Evolutionary conservation across 1,284 basidiomycete genomes (phyloP), one percentile per base, ranked within the genome.

Genomic region (Ustilago xerochloae): DNA sequence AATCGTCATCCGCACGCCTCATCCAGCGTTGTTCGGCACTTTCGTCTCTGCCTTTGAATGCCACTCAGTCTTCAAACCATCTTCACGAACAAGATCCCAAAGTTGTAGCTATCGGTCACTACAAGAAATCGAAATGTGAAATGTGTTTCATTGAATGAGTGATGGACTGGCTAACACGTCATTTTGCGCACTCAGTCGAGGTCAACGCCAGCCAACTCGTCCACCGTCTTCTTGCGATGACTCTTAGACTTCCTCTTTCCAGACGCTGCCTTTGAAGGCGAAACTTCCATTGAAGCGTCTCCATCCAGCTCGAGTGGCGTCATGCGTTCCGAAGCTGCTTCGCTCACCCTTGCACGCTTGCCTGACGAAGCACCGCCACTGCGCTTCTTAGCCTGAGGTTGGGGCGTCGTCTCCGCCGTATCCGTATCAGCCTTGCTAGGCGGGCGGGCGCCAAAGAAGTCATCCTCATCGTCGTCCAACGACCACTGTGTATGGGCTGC

Each of bases 391-490:
- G 30, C 12, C 28, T 61, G 74, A 16, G 59, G 67, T 28, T 73
- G 70, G 18, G 63, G 69, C n/a, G 71, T 73, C 26, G 63, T 66
- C 46, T 78, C 76, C 24, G 61, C 78, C 12, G 69, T 67, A 26
- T 77, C 75, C 4, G 65, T 64, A 20, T 80, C 74, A 4, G 47
- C 56, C 13, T 62, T 64, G 48, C 54, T 60, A 0, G 77, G 77
- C 13, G 78, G 78, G 35, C 75, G 69, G 2, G 78, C 78, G 8
- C 78, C 78, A 28, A 80, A 80, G 41, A 84, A 84, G 73, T 84
- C 82, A 63, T 84, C 82, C 49, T 84, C 82, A 54, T 84, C 82
- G 41, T 83, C 82, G 26, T 84, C 82, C 7, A 84, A 65, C 32
- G 76, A 38, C 82, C 82, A 84, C 10, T 56, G 54, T 16, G 73